Base-by-base conservation (phyloP, 179 eudicot genomes). In the Patellifolia procumbens region DNA sequence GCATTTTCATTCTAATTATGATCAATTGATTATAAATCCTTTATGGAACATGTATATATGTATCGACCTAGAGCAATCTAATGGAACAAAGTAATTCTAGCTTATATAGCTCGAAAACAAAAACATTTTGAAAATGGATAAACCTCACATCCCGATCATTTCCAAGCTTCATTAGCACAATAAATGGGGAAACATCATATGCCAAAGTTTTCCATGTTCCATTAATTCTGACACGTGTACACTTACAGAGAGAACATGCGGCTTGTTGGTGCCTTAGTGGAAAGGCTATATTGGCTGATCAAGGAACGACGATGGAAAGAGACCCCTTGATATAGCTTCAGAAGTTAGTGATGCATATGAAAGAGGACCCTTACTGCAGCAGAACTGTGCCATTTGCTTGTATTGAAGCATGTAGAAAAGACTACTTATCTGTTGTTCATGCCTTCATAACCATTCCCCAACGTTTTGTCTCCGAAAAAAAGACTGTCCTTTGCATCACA, bases 401-500 rank as follows among this genome's bases (percentile, higher is more conserved):
- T 78, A 29, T 70, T 1, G 74, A 60, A 39, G 74, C 75, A 22
- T 79, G 82, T 8, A 26, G 49, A n/a, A 74, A 34, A 2, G 53
- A 75, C 8, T 70, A 79, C 34, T 26, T 59, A 12, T 29, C 22
- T 3, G 66, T 75, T 4, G 16, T 79, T 49, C 48, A 53, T 5
- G 31, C 53, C 7, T 28, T 53, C 1, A 56, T 20, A 22, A 17
- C 55, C 1, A 2, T 55, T 13, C 58, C 74, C 42, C 22, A 24
- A 46, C 46, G 16, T 20, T 74, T 4, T 79, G 82, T 15, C 55
- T 45, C 37, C 43, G 59, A 11, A 7, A 42, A n/a, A 61, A 7
- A 32, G 65, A 74, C 31, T 67, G 74, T 19, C 82, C 82, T 3
- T 16, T 79, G 0, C 82, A 79, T 63, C 74, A 59, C 64, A 51